phyloP scores from a whole-genome alignment of 495 filamentous ascomycete genomes.

The Annulohypoxylon nitens region DNA sequence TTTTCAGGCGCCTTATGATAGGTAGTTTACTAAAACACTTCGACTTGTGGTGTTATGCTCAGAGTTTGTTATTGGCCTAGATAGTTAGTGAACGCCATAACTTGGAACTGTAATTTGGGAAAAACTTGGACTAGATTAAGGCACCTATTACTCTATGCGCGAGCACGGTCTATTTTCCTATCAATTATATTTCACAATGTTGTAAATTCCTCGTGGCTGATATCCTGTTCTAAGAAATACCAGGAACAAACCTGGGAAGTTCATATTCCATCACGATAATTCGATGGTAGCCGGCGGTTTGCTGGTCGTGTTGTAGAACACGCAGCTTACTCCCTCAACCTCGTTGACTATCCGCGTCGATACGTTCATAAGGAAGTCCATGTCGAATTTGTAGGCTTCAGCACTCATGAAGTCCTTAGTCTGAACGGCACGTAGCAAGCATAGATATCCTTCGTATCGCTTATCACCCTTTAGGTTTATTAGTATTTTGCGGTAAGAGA shows the following conservation, averaged over 20 bases:
- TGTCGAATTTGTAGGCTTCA: constrained; percentile 73
- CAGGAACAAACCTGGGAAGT: background rate
- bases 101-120: background rate
- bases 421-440: constrained; percentile 78
- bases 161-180: constrained; percentile 13
- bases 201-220: background rate
- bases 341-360: constrained; percentile 84
- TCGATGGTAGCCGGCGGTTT: constrained; percentile 87
- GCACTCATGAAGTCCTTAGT: constrained; percentile 87
- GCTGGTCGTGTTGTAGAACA: constrained; percentile 73
- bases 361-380: constrained; percentile 76
- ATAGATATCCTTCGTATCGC: constrained; percentile 38
- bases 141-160: background rate
- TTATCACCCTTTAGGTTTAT: constrained; percentile 33
- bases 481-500: background rate
- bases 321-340: constrained; percentile 77
- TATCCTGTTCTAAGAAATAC: background rate
- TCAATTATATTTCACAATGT: background rate
- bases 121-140: background rate
- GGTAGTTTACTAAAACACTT: background rate
- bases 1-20: background rate
- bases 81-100: background rate
- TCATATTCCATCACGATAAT: constrained; percentile 67
- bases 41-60: background rate
- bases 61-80: background rate